Base-by-base conservation (phyloP, 75 land plant genomes). In the Pinus albicaulis region DNA sequence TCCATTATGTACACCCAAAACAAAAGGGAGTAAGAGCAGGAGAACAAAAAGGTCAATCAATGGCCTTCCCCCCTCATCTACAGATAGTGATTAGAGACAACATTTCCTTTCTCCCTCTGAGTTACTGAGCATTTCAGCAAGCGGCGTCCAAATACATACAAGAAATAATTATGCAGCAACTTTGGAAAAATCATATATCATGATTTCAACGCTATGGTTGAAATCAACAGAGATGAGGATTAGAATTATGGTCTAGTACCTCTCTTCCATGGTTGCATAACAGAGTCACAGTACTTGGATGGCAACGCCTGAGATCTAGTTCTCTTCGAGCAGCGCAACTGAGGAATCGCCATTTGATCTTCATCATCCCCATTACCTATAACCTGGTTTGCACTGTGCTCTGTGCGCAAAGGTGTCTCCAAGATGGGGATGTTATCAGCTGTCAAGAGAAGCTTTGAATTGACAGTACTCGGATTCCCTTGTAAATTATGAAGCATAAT, bases 221-320 rank as follows among this genome's bases (percentile, higher is more conserved):
- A 44, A 44, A 7, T 44, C 52, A 44, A 44, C 52, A 44, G 10
- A 44, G 8, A 7, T 7, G 52, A 44, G 52, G 52, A 44, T 44
- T 44, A 0, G 52, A 38, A 38, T 6, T 38, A 38, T 38, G 41
- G 10, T 44, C 52, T 44, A 28, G 16, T 63, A 5, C 31, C 63
- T 14, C 24, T 28, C 64, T 13, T 61, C 65, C 5, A 62, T 12
- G 53, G 53, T 2, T 17, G 31, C 12, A 23, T 48, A 48, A 48
- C 12, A 48, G 53, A 71, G 34, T 71, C 73, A 41, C 24, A 71
- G 41, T 38, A 71, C 55, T 71, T 71, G 6, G 73, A 71, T 17
- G 15, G 26, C 36, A 71, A 31, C 17, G 19, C 14, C 17, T 71
- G 73, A 44, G 73, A 71, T 71, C 57, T 71, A 38, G 20, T 44